Conservation (phyloP, 176 grass and related monocot genomes). For the Carex scoparia region DNA sequence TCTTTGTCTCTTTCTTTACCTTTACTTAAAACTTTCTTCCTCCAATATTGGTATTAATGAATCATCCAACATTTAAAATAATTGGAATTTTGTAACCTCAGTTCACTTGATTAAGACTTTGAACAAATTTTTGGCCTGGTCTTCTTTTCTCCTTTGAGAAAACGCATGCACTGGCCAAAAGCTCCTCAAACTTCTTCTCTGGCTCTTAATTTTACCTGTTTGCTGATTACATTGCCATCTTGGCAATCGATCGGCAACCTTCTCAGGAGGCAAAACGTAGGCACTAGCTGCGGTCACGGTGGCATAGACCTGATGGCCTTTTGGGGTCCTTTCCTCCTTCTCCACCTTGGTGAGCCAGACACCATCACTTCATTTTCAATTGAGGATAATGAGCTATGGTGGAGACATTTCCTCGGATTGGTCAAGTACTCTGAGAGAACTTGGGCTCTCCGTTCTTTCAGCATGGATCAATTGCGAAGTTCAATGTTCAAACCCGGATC, state of each 20-base stretch:
- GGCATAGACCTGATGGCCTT: conserved; percentile 9
- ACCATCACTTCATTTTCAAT: conserved; percentile 37
- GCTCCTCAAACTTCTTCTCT: background rate
- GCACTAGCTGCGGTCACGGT: background rate
- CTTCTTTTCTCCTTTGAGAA: conserved; percentile 11
- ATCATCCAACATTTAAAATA: no score
- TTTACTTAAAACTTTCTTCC: no score
- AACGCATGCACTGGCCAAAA: background rate
- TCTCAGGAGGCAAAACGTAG: conserved; percentile 12
- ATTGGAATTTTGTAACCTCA: no score
- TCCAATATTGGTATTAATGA: no score
- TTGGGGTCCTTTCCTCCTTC: conserved; percentile 46
- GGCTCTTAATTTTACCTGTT: conserved; percentile 18
- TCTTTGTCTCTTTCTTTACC: no score
- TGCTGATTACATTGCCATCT: conserved; percentile 31
- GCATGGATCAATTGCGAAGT: no score
- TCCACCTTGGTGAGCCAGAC: conserved; percentile 44
- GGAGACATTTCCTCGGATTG: no score
- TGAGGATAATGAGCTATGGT: conserved; percentile 32
- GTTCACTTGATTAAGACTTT: no score
- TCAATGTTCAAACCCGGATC: no score
- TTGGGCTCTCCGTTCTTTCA: no score
- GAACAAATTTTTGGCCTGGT: background rate
- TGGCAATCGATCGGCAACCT: conserved; percentile 23
- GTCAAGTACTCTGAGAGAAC: no score